Evolutionary conservation across 2,329 filamentous ascomycete species (phyloP).

Genomic region (Fusarium musae): DNA sequence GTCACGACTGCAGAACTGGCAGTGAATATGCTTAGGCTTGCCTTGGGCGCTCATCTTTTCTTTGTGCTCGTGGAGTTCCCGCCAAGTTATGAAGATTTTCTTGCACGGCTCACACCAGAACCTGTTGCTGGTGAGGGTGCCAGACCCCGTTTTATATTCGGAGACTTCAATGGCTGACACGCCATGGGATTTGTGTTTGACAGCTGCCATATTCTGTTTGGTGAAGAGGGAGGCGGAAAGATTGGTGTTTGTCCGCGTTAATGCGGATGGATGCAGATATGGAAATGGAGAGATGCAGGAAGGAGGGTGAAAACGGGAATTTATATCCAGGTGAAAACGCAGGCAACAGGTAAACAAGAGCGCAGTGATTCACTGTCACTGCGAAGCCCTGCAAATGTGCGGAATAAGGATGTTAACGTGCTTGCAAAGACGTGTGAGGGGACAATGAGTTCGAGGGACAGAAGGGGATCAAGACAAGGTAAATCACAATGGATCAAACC

Average conservation of each 20-base stretch:
- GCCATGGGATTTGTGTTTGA: neutral
- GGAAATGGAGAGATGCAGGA: neutral
- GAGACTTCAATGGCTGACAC: neutral
- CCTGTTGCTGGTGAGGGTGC: slow-evolving; percentile 10
- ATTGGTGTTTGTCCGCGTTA: neutral
- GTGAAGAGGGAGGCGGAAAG: neutral
- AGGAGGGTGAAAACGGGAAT: neutral
- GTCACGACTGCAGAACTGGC: slow-evolving; percentile 51
- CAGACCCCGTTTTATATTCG: slow-evolving; percentile 30
- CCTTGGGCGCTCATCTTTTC: slow-evolving; percentile 39
- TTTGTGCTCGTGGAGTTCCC: slow-evolving; percentile 47
- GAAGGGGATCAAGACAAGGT: too few relatives aligned
- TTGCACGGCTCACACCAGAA: slow-evolving; percentile 48
- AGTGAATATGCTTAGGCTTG: slow-evolving; percentile 49
- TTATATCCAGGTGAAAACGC: neutral
- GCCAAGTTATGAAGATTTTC: slow-evolving; percentile 40
- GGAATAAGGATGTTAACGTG: neutral
- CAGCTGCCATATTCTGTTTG: neutral
- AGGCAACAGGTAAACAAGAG: neutral
- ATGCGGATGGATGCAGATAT: neutral
- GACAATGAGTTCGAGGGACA: neutral
- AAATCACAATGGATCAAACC: neutral
- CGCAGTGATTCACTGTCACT: neutral
- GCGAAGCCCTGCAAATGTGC: neutral
- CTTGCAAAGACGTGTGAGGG: neutral